A percentile compares a stretch with the other conserved stretches of the same genome.
Evolutionary conservation across 2,329 filamentous ascomycete species (phyloP).

Genomic region (Talaromyces sp.): DNA sequence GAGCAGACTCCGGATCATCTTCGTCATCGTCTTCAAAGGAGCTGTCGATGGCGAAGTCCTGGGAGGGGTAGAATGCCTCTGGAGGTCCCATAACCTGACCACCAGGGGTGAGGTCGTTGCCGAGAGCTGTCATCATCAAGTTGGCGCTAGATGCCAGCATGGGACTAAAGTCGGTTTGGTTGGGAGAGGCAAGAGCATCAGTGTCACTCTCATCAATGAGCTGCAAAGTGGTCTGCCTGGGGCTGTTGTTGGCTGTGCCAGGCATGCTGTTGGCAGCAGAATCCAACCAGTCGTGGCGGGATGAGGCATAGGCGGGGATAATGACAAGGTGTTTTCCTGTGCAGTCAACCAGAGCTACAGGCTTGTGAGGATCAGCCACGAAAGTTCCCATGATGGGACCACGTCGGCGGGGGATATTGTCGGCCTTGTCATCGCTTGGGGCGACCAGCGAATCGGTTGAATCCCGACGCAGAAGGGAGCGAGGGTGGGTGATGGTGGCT

Average conservation of each 20-base stretch:
- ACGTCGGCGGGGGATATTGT: slow-evolving; percentile 40
- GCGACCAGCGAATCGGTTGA: slow-evolving; percentile 49
- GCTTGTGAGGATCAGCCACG: slow-evolving; percentile 51
- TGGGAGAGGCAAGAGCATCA: slow-evolving; percentile 44
- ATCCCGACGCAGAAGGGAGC: slow-evolving; percentile 55
- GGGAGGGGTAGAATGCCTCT: slow-evolving; percentile 75
- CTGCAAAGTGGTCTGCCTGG: slow-evolving; percentile 42
- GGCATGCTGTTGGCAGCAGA: slow-evolving; percentile 45
- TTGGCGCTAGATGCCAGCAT: slow-evolving; percentile 70
- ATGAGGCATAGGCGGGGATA: slow-evolving; percentile 51
- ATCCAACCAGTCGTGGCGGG: slow-evolving; percentile 50
- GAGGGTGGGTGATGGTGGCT: slow-evolving; percentile 51
- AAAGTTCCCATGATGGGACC: slow-evolving; percentile 53
- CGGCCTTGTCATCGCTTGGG: slow-evolving; percentile 41
- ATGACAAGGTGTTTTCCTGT: slow-evolving; percentile 53
- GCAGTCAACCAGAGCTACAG: slow-evolving; percentile 51
- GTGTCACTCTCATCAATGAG: slow-evolving; percentile 49
- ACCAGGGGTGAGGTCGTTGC: slow-evolving; percentile 50
- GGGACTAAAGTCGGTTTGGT: slow-evolving; percentile 48
- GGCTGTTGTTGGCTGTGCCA: slow-evolving; percentile 48
- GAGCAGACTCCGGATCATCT: slow-evolving; percentile 64
- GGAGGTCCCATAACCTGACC: slow-evolving; percentile 71
- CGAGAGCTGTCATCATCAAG: slow-evolving; percentile 76
- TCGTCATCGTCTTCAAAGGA: slow-evolving; percentile 64
- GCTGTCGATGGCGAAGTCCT: slow-evolving; percentile 59